phyloP scores from a whole-genome alignment of 1,284 basidiomycete species.

The Takashimella koratensis region DNA sequence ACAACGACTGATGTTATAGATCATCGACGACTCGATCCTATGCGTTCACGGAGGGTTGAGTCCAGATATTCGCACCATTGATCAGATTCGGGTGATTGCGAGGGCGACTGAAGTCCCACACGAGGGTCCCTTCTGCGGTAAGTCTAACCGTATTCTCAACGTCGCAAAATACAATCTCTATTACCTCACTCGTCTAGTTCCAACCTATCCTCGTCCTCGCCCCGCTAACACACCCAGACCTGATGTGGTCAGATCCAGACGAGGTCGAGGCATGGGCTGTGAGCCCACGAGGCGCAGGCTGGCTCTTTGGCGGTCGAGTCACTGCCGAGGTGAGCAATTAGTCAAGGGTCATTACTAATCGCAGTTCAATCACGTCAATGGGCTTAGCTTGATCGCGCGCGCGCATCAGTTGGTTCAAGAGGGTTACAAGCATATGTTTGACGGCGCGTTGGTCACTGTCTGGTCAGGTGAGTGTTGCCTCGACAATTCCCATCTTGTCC shows the following conservation, averaged over 20 bases:
- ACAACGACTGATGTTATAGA: conserved; percentile 53
- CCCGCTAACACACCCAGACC: conserved; percentile 55
- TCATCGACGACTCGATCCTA: conserved; percentile 84
- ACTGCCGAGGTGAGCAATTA: conserved; percentile 65
- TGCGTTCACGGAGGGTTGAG: conserved; percentile 92
- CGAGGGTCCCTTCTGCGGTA: conserved; percentile 95
- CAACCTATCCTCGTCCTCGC: background rate
- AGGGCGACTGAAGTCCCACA: conserved; percentile 94
- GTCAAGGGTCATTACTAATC: background rate
- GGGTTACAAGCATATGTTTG: conserved; percentile 98
- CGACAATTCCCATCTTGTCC: no score
- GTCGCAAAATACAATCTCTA: no score
- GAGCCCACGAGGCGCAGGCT: conserved; percentile 89
- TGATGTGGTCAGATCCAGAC: conserved; percentile 98
- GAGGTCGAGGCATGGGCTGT: conserved; percentile 95
- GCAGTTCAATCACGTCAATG: conserved; percentile 90
- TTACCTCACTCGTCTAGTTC: background rate
- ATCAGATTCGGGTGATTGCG: conserved; percentile 86
- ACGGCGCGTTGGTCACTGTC: conserved; percentile 88
- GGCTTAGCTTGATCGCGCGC: conserved; percentile 75
- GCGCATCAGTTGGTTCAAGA: conserved; percentile 96
- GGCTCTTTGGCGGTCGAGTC: conserved; percentile 87
- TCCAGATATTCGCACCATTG: conserved; percentile 85
- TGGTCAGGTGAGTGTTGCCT: conserved; percentile 61
- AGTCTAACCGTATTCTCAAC: conserved; percentile 37